A percentile compares a stretch with the other conserved stretches of the same genome.
Conservation (phyloP, 2,329 filamentous ascomycete species). For the Emericellopsis cladophorae region DNA sequence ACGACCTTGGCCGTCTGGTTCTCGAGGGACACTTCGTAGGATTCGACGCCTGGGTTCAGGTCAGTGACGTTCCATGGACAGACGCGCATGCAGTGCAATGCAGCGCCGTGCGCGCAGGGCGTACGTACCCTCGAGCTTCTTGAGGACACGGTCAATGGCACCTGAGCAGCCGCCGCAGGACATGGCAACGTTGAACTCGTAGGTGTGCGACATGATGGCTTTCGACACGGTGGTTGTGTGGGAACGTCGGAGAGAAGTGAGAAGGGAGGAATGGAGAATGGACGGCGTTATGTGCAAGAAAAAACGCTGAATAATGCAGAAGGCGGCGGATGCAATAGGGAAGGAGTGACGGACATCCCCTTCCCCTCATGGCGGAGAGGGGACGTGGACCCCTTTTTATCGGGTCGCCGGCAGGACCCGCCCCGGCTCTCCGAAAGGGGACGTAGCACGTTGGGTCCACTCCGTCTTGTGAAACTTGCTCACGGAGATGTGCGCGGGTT, state of each 20-base stretch:
- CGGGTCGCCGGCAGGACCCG: no score
- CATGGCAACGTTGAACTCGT: slow-evolving; percentile 94
- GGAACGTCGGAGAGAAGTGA: slow-evolving; percentile 2
- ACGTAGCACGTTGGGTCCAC: not conserved
- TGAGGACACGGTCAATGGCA: slow-evolving; percentile 81
- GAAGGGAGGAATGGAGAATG: not conserved
- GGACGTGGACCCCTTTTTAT: no score
- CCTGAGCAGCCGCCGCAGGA: slow-evolving; percentile 93
- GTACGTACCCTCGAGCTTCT: slow-evolving; percentile 71
- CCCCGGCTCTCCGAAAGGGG: not conserved
- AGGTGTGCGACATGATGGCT: slow-evolving; percentile 62
- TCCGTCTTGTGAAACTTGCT: no score
- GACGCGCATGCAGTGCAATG: not conserved
- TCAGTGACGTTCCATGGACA: not conserved
- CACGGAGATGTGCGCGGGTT: no score
- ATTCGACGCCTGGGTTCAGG: slow-evolving; percentile 57
- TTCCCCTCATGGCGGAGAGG: no score
- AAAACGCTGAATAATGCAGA: no score
- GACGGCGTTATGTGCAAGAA: not conserved
- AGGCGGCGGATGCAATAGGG: no score
- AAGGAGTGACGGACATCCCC: no score
- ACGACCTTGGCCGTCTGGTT: slow-evolving; percentile 70
- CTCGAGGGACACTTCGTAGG: slow-evolving; percentile 78
- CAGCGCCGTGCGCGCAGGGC: not conserved
- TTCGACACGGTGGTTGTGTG: not conserved